Evolutionary conservation across 768 basidiomycete species (phyloP), one percentile per base, ranked within the genome.

Genomic region (Russula sp.): DNA sequence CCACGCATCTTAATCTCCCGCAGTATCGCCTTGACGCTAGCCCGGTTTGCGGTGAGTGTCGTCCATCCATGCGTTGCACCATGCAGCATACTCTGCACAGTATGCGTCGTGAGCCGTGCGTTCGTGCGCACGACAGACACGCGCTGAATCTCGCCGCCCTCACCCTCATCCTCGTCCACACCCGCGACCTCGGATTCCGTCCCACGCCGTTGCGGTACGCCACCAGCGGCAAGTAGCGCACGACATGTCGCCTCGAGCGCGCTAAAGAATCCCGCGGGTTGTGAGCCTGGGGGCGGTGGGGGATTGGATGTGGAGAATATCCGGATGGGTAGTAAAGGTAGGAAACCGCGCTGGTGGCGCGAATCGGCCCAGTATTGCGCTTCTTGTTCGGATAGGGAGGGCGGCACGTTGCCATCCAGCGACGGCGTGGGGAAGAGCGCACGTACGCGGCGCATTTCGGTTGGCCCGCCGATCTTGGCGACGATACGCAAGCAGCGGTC

Each of bases 31-130:
- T 81, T 85, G 28, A 94, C 84, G 68, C 92, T 92, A 34, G 87
- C 81, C 67, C 84, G 80, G 69, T 96, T 95, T 10, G 91, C 91
- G 5, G 92, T 94, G 54, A 95, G 76, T n/a, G 90, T 92, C 66
- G 93, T 94, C 89, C 89, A 87, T 0, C 87, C 85, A 30, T 81
- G 75, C 44, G 75, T 75, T 0, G 87, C 83, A 18, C 92, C 93
- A 71, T 82, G 83, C 22, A 86, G 75, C 77, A 94, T 77, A 59
- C 87, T 90, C 61, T 84, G 80, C 10, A 90, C 82, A 0, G 93
- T 94, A 72, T 94, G 92, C 10, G 81, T 81, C 0, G 92, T 92
- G 36, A 91, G 75, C 34, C 81, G 81, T 1, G 83, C 79, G 65
- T 85, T 84, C 22, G 78, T 79, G 62, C 78, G 82, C 24, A 81